Evolutionary conservation across 2,329 filamentous ascomycete species (phyloP), one percentile per base, ranked within the genome.

Genomic region (Fusarium brevicatenulatum): DNA sequence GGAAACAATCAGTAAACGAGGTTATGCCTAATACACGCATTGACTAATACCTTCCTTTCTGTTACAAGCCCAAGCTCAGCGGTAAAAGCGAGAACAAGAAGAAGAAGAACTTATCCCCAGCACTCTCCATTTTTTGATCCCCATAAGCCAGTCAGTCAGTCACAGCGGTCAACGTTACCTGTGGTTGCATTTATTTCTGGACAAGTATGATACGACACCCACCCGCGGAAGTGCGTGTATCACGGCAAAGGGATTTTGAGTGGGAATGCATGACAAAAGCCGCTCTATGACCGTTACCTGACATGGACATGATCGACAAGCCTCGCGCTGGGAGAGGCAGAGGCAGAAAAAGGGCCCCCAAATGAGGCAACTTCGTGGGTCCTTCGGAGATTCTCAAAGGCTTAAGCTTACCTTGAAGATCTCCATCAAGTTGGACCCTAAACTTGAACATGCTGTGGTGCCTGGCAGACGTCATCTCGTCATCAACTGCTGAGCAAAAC

Each of bases 391-490:
- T 66, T 72, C 65, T 58, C 64, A 72, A 55, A 69, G 43, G 67
- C 74, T 76, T 76, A 76, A 76, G 74, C 74, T 76, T 76, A 76
- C 72, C 56, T 70, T 50, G 54, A 73, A 63, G 69, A 71, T 71
- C 66, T 57, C 52, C 56, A 70, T 70, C 63, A 25, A 58, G 21
- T 69, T 72, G 72, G 70, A 66, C 74, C 74, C 65, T 72, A 70
- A 60, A 71, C 60, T 49, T 56, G 74, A 71, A 53, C 56, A 62
- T 57, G 40, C 18, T 47, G 32, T 56, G 66, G 69, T 71, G 63
- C 69, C 69, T 72, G 66, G 46, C 40, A 68, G 69, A 71, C 71
- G 67, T 73, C 71, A 73, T 72, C 32, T 61, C 32, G 50, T 52
- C 68, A 65, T 67, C 62, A 72, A 57, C n/a, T 56, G 37, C 36